phyloP scores from a whole-genome alignment of 208 protist species.

The Acanthamoeba lenticulata region DNA sequence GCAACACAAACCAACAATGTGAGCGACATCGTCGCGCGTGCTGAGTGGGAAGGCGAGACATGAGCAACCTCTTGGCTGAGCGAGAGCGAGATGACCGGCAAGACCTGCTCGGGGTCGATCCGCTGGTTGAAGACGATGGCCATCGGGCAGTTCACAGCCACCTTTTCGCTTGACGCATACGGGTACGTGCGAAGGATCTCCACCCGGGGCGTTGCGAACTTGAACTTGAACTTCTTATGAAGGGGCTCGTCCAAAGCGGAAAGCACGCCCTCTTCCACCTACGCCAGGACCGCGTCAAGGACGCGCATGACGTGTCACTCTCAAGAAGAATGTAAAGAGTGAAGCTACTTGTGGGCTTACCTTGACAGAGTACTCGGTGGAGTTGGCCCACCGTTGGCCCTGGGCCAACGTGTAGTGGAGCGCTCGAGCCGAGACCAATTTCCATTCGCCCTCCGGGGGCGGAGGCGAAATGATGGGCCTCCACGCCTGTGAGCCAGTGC shows the following conservation, averaged over 20 bases:
- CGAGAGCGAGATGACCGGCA: not conserved
- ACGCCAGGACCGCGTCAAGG: not conserved
- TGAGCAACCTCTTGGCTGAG: conserved; percentile 35
- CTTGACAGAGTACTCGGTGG: conserved; percentile 45
- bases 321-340: not conserved
- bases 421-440: not conserved
- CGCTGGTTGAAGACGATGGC: conserved; percentile 67
- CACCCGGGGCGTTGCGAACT: conserved; percentile 7
- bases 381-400: not conserved
- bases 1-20: too few species aligned
- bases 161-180: not conserved
- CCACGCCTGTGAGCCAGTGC: conserved; percentile 59
- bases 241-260: conserved; percentile 16
- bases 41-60: too few species aligned
- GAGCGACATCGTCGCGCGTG: too few species aligned
- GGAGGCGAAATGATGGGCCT: not conserved
- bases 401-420: conserved; percentile 27
- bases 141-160: conserved; percentile 32
- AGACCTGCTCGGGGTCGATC: conserved; percentile 38
- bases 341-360: not conserved
- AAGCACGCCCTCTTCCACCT: conserved; percentile 11
- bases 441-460: conserved; percentile 48
- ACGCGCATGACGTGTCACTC: not conserved
- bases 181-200: conserved; percentile 61
- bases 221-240: conserved; percentile 16